Base-by-base conservation (phyloP, 106 monocot genomes). In the Apostasia shenzhenica region DNA sequence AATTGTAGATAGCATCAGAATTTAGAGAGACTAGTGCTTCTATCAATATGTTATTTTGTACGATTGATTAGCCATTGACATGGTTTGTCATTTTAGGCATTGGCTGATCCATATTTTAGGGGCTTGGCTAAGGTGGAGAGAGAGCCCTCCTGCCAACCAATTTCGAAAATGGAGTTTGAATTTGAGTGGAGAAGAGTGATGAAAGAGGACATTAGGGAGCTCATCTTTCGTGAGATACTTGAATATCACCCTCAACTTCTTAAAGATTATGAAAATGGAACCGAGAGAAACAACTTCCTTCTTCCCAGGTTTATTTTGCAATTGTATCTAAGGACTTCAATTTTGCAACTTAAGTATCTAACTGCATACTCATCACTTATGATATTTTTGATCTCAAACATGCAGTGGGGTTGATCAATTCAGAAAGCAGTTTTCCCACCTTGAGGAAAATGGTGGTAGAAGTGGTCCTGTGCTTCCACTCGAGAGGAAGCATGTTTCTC, bases 331-430 rank as follows among this genome's bases (percentile, higher is more conserved):
- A 26, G 26, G 26, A 26, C 6, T 50, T 50, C 4, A 50, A 50
- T 50, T 50, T 50, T 50, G 6, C 50, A 5, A 50, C 50, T 50
- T 50, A 5, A 50, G 8, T 50, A 50, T 7, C 7, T 64, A 11
- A 6, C 26, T 63, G 1, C 11, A 49, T 48, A 3, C 8, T 8
- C 43, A 56, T 12, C 12, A 48, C 48, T 49, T 6, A 12, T 48
- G 37, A 37, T 52, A 46, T 14, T 61, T 48, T 48, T 9, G 8
- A 52, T 40, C 6, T 8, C n/a, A 74, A 70, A 41, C 13, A 2
- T 84, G 68, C 81, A 91, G 95, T 81, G 95, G 89, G n/a, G 84
- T 91, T 53, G 91, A 95, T 81, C 88, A 92, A 62, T 95, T 95
- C 52, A 77, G 80, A 75, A 92, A 79, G 72, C 91, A 95, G 60